Evolutionary conservation across 208 protist genomes (phyloP).

Genomic region (Crithidia expoeki): DNA sequence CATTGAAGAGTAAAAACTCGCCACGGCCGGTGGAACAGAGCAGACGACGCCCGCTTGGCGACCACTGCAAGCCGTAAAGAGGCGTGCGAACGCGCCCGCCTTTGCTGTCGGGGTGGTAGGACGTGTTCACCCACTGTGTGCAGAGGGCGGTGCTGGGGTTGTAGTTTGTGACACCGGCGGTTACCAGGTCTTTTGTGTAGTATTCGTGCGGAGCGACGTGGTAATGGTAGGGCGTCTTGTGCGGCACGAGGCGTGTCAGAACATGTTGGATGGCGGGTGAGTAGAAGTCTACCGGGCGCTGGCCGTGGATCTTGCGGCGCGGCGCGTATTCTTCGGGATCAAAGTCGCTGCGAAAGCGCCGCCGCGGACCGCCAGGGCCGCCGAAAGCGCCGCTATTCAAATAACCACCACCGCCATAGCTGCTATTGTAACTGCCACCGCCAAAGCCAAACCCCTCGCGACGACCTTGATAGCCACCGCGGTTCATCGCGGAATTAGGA

Average conservation of each 20-base stretch:
- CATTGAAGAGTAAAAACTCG: slow-evolving; percentile 90
- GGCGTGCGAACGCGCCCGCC: slow-evolving; percentile 53
- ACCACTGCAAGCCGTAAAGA: slow-evolving; percentile 79
- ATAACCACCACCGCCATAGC: not conserved
- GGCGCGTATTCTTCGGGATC: slow-evolving; percentile 85
- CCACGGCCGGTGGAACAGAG: slow-evolving; percentile 80
- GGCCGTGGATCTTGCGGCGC: slow-evolving; percentile 69
- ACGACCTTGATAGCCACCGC: slow-evolving; percentile 8
- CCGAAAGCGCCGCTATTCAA: slow-evolving; percentile 16
- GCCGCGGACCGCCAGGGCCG: slow-evolving; percentile 30
- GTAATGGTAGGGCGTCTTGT: slow-evolving; percentile 69
- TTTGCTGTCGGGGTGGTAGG: slow-evolving; percentile 81
- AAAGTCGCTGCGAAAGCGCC: slow-evolving; percentile 57
- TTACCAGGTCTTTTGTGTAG: slow-evolving; percentile 84
- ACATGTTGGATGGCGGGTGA: slow-evolving; percentile 82
- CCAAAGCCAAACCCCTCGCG: slow-evolving; percentile 20
- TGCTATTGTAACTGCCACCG: slow-evolving; percentile 6
- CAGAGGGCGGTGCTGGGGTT: slow-evolving; percentile 87
- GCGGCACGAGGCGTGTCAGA: slow-evolving; percentile 68
- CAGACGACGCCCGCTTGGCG: slow-evolving; percentile 78
- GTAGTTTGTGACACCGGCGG: slow-evolving; percentile 66
- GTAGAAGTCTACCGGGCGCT: slow-evolving; percentile 87
- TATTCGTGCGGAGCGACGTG: slow-evolving; percentile 86
- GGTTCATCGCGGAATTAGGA: no score
- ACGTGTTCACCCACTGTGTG: slow-evolving; percentile 92